Evolutionary conservation across 164 flowering plant species (phyloP).

Genomic region (Magnolia sinica): DNA sequence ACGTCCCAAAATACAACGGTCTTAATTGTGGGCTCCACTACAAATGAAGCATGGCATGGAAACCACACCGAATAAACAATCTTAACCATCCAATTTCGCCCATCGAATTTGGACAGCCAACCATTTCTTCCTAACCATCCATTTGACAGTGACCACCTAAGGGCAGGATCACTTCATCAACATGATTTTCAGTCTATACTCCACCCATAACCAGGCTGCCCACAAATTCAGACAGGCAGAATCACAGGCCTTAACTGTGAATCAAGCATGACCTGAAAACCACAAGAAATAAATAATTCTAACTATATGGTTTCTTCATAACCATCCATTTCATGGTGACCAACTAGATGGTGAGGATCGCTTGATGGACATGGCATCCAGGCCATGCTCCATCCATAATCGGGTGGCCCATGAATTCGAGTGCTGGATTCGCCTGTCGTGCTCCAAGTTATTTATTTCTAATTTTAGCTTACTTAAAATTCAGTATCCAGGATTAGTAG

Average conservation of each 20-base stretch:
- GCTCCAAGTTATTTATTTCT: too few species aligned
- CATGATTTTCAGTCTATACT: not conserved
- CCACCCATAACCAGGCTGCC: not conserved
- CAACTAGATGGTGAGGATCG: not conserved
- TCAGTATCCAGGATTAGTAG: too few species aligned
- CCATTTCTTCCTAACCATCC: not conserved
- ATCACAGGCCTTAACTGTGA: not conserved
- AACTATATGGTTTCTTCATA: not conserved
- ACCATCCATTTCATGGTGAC: not conserved
- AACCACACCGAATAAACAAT: not conserved
- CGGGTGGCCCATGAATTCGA: not conserved
- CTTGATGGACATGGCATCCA: not conserved
- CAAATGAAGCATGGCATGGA: not conserved
- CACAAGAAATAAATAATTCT: not conserved
- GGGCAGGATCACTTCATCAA: not conserved
- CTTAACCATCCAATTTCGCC: not conserved
- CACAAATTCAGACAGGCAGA: not conserved
- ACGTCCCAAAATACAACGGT: not conserved
- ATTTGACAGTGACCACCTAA: not conserved
- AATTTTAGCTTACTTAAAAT: too few species aligned
- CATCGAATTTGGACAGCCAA: not conserved
- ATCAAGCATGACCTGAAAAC: not conserved
- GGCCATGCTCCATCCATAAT: not conserved
- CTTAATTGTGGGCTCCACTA: not conserved
- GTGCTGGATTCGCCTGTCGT: too few species aligned